Percentiles rank a stretch among this genome's conserved stretches.
phyloP scores from a whole-genome alignment of 2,329 filamentous ascomycete genomes.

The Diaporthe velutina region DNA sequence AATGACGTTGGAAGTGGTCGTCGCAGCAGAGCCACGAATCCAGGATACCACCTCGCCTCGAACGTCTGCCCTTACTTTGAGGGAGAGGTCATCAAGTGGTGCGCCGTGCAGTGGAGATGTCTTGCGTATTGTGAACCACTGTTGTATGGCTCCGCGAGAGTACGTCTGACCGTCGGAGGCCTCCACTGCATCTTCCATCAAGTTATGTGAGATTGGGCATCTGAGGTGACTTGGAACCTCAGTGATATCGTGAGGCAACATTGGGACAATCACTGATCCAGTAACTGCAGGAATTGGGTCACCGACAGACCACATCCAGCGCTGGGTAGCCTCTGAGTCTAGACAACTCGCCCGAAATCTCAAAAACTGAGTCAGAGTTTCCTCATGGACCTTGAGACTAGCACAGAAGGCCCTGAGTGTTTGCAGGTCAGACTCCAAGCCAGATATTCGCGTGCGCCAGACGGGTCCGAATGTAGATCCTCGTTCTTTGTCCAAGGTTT shows the following conservation, averaged over 20 bases:
- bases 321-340: not conserved
- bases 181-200: constrained; percentile 30
- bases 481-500: not conserved
- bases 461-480: not conserved
- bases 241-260: not conserved
- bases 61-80: not conserved
- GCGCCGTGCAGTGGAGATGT: constrained; percentile 16
- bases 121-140: constrained; percentile 14
- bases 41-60: not conserved
- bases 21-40: not conserved
- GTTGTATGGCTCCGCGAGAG: constrained; percentile 2
- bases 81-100: not conserved
- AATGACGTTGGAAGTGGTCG: not conserved
- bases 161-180: constrained; percentile 15
- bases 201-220: constrained; percentile 22
- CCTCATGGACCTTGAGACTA: not conserved
- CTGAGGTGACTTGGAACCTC: constrained; percentile 19
- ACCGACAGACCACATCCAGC: constrained; percentile 23
- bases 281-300: constrained; percentile 16
- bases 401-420: not conserved
- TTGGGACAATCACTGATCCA: not conserved
- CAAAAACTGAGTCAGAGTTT: not conserved
- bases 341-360: not conserved
- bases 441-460: not conserved
- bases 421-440: not conserved